phyloP scores from a whole-genome alignment of 2,329 filamentous ascomycete species.

The Fusarium neocosmosporiellum region DNA sequence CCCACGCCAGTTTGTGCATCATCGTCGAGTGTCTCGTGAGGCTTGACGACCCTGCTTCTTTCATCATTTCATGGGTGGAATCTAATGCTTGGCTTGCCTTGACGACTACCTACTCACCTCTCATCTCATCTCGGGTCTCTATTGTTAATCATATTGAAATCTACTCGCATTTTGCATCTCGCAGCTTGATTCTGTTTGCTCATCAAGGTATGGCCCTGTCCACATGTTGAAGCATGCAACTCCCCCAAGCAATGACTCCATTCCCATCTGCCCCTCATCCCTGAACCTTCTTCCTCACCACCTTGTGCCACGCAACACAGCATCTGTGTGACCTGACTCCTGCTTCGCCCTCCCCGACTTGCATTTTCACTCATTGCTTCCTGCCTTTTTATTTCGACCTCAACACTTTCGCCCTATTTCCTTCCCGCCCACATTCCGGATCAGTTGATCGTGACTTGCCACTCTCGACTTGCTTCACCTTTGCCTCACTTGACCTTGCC shows the following conservation, averaged over 20 bases:
- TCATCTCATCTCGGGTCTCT: not conserved
- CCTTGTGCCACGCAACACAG: not conserved
- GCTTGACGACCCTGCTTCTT: constrained; percentile 11
- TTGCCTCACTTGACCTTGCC: not conserved
- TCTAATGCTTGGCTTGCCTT: not conserved
- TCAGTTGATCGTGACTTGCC: not conserved
- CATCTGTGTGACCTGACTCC: constrained; percentile 3
- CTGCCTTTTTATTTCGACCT: not conserved
- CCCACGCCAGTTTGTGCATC: constrained; percentile 9
- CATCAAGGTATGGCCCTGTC: constrained; percentile 30
- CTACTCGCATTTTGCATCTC: not conserved
- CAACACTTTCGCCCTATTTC: not conserved
- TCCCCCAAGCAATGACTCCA: constrained; percentile 26
- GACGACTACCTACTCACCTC: not conserved
- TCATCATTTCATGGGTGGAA: not conserved
- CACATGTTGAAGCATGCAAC: constrained; percentile 20
- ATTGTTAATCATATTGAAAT: not conserved
- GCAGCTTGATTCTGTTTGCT: not conserved
- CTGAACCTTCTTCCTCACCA: not conserved
- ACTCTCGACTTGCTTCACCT: not conserved
- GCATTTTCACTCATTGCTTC: not conserved
- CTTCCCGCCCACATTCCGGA: not conserved
- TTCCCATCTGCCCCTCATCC: constrained; percentile 31
- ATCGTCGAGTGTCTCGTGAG: constrained; percentile 28
- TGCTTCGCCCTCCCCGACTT: not conserved